phyloP scores from a whole-genome alignment of 2,329 filamentous ascomycete genomes.

The Chlorencoelia australis region DNA sequence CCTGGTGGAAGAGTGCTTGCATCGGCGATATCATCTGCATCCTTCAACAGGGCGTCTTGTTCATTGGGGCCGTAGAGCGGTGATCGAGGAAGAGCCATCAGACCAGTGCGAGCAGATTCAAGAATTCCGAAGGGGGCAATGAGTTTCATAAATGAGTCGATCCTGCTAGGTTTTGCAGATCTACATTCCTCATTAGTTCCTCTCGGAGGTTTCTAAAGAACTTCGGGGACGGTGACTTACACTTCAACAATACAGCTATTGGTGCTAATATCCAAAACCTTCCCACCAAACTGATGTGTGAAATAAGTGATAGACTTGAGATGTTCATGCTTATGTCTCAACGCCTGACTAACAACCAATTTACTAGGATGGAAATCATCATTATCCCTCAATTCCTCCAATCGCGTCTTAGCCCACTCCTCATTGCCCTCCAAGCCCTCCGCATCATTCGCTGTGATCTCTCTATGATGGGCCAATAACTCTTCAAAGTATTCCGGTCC shows the following conservation, averaged over 20 bases:
- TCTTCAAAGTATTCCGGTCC: constrained; percentile 98
- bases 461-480: constrained; percentile 86
- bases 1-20: constrained; percentile 88
- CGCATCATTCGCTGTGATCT: constrained; percentile 53
- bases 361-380: constrained; percentile 82
- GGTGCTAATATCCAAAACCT: constrained; percentile 94
- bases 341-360: constrained; percentile 74
- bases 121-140: constrained; percentile 91
- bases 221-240: constrained; percentile 42
- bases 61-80: constrained; percentile 70
- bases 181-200: constrained; percentile 13
- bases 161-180: constrained; percentile 84
- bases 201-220: background rate
- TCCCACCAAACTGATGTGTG: constrained; percentile 94
- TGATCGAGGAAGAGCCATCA: constrained; percentile 93
- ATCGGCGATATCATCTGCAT: constrained; percentile 91
- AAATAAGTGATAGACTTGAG: constrained; percentile 92
- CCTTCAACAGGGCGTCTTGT: constrained; percentile 56
- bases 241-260: constrained; percentile 98
- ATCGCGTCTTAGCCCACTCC: constrained; percentile 28
- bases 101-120: constrained; percentile 86
- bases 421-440: constrained; percentile 29
- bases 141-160: constrained; percentile 96
- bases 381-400: constrained; percentile 16
- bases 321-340: constrained; percentile 96